These are phyloP conservation scores for Phialophora chinensis DNA, from an alignment of 2,329 filamentous ascomycete genomes.

Conservation along the genomic window DNA sequence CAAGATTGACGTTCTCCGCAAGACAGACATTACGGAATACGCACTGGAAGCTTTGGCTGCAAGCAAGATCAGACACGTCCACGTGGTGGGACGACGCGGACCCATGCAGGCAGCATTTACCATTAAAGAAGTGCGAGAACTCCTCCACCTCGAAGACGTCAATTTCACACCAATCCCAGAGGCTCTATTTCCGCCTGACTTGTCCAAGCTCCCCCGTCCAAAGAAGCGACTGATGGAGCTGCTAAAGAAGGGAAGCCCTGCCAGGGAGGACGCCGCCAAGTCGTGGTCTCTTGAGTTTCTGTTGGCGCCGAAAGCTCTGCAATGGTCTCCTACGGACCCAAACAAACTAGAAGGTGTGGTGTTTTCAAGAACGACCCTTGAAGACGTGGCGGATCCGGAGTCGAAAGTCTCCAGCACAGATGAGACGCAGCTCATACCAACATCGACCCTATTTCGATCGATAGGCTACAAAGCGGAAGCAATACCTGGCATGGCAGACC, in stretches of 20 bases:
- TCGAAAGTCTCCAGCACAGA: conserved; percentile 58
- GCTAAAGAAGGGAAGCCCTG: conserved; percentile 73
- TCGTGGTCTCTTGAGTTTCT: conserved; percentile 88
- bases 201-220: conserved; percentile 74
- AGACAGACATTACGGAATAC: conserved; percentile 87
- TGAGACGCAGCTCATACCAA: conserved; percentile 59
- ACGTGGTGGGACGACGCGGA: conserved; percentile 86
- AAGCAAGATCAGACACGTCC: conserved; percentile 78
- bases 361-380: conserved; percentile 64
- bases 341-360: conserved; percentile 66
- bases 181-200: conserved; percentile 69
- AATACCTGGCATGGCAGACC: conserved; percentile 72
- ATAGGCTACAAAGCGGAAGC: conserved; percentile 89
- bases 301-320: conserved; percentile 75
- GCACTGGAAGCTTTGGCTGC: conserved; percentile 75
- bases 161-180: conserved; percentile 72
- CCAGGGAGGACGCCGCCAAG: conserved; percentile 60
- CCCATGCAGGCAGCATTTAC: conserved; percentile 93
- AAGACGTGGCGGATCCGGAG: conserved; percentile 58
- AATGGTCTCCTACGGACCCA: conserved; percentile 55
- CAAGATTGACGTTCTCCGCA: conserved; percentile 72
- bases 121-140: conserved; percentile 89
- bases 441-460: conserved; percentile 83
- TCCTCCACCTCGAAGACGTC: conserved; percentile 76
- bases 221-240: conserved; percentile 80